These are phyloP conservation scores for Xanthoparmelia taractica DNA, from an alignment of 495 filamentous ascomycete species.

Conservation along the genomic window DNA sequence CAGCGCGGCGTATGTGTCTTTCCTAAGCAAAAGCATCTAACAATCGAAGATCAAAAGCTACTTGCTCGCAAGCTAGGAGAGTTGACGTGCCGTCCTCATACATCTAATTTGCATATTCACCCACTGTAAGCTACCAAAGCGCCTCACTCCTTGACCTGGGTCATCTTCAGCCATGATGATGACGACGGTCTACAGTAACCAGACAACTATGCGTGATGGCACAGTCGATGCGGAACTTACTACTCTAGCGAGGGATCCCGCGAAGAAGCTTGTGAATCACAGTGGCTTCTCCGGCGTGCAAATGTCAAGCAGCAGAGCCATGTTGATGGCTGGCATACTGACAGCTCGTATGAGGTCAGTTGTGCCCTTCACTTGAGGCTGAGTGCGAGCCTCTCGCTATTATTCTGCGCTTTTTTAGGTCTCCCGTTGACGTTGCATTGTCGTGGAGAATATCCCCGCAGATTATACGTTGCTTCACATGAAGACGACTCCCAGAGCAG, in stretches of 20 bases:
- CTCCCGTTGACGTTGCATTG: no score
- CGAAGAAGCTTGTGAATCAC: not conserved
- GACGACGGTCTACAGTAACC: not conserved
- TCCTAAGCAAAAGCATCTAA: slow-evolving; percentile 53
- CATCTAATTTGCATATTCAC: slow-evolving; percentile 1
- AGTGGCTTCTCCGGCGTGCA: not conserved
- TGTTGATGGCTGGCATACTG: slow-evolving; percentile 8
- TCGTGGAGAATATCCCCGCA: not conserved
- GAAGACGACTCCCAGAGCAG: slow-evolving; percentile 3
- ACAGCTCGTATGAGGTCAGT: not conserved
- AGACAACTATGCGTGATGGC: slow-evolving; percentile 5
- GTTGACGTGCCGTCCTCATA: slow-evolving; percentile 8
- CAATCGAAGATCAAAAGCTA: slow-evolving; percentile 52
- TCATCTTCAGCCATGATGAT: no score
- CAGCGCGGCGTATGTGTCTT: slow-evolving; percentile 69
- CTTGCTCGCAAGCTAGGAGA: slow-evolving; percentile 43
- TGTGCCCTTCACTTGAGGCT: not conserved
- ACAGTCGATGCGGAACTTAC: slow-evolving; percentile 4
- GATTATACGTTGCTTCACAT: slow-evolving; percentile 9
- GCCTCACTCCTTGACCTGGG: no score
- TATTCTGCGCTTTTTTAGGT: no score
- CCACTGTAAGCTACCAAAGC: not conserved
- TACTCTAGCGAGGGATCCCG: slow-evolving; percentile 5
- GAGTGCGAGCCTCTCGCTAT: not conserved
- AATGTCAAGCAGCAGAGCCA: not conserved